Evolutionary conservation across 345 rosid genomes (phyloP).

Genomic region (Arabis hirsuta): DNA sequence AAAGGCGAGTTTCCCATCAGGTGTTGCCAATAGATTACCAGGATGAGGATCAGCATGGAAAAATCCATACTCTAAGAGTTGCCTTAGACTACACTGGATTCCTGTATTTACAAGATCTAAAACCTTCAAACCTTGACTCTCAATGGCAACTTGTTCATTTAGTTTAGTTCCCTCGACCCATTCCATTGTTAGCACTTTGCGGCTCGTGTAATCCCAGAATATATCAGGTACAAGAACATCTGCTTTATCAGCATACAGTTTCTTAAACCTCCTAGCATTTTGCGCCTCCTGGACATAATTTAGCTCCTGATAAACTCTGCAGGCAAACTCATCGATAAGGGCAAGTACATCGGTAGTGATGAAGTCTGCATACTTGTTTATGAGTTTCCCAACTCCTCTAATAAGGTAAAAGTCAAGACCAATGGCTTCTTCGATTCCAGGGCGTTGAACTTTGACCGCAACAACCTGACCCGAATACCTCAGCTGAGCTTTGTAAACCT

Average conservation of each 20-base stretch:
- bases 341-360: slow-evolving; percentile 84
- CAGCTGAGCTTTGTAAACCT: slow-evolving; percentile 93
- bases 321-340: slow-evolving; percentile 88
- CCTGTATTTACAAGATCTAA: slow-evolving; percentile 93
- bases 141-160: slow-evolving; percentile 87
- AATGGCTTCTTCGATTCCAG: slow-evolving; percentile 85
- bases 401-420: slow-evolving; percentile 91
- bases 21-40: slow-evolving; percentile 96
- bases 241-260: slow-evolving; percentile 89
- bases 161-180: slow-evolving; percentile 96
- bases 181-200: slow-evolving; percentile 92
- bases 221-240: slow-evolving; percentile 97
- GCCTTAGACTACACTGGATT: slow-evolving; percentile 94
- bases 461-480: slow-evolving; percentile 75
- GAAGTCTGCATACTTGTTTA: slow-evolving; percentile 77
- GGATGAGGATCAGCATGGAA: slow-evolving; percentile 99
- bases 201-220: slow-evolving; percentile 93
- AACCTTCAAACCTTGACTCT: slow-evolving; percentile 93
- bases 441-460: slow-evolving; percentile 97
- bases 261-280: slow-evolving; percentile 91
- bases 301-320: slow-evolving; percentile 93
- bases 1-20: slow-evolving; percentile 97
- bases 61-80: slow-evolving; percentile 92
- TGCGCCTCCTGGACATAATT: slow-evolving; percentile 98
- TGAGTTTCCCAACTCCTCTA: slow-evolving; percentile 74